A percentile compares a stretch with the other conserved stretches of the same genome.
Evolutionary conservation across 2,329 filamentous ascomycete species (phyloP).

Genomic region (Pseudogymnoascus sp.): DNA sequence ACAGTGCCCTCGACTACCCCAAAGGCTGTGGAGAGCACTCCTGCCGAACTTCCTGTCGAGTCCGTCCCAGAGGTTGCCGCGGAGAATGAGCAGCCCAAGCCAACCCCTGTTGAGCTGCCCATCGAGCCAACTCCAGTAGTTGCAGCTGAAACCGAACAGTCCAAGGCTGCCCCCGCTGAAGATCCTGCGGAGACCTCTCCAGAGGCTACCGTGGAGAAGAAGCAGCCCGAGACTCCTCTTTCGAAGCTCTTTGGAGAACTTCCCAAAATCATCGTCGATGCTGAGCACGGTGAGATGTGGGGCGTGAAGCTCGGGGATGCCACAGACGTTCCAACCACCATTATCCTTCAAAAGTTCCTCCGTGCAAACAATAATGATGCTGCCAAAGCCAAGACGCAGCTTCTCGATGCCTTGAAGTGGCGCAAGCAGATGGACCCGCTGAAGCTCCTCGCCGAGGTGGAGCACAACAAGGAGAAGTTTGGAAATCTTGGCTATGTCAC

Average conservation of each 20-base stretch:
- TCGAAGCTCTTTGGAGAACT: conserved; percentile 51
- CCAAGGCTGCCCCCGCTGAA: not conserved
- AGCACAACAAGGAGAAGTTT: conserved; percentile 64
- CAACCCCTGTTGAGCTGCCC: not conserved
- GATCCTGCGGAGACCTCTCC: not conserved
- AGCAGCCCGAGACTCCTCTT: conserved; percentile 31
- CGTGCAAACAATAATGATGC: conserved; percentile 78
- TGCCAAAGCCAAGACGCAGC: conserved; percentile 66
- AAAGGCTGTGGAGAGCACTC: not conserved
- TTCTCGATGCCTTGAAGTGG: conserved; percentile 74
- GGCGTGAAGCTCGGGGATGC: conserved; percentile 56
- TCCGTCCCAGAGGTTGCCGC: not conserved
- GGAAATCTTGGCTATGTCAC: conserved; percentile 74
- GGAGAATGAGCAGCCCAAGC: not conserved
- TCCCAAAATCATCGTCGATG: conserved; percentile 46
- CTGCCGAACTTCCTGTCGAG: not conserved
- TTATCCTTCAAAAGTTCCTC: conserved; percentile 88
- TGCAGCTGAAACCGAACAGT: not conserved
- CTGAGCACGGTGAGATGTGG: conserved; percentile 73
- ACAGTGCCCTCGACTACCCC: not conserved
- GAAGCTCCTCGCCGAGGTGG: conserved; percentile 52
- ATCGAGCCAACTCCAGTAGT: not conserved
- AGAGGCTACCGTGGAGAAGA: not conserved
- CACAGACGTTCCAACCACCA: conserved; percentile 63
- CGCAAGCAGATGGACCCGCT: conserved; percentile 67